Base-by-base conservation (phyloP, 176 grass and related monocot genomes). In the Lolium perenne region DNA sequence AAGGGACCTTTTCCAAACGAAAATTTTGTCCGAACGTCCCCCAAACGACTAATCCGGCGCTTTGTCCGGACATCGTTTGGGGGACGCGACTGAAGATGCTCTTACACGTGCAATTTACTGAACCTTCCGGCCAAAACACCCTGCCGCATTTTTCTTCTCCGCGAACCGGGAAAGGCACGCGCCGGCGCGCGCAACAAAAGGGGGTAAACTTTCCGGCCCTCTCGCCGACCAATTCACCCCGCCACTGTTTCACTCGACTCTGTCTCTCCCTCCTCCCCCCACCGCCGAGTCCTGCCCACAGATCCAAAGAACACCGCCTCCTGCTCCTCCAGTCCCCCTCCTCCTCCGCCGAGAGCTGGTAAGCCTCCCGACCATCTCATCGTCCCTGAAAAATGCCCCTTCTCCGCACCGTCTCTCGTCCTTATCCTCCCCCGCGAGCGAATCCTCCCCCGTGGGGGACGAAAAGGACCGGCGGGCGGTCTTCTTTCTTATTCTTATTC, bases 141-240 rank as follows among this genome's bases (percentile, higher is more conserved):
- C 23, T 8, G 23, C 76, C 79, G 23, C 45, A 12, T 64, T 66
- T 80, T 66, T 20, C 61, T 26, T 66, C 43, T 14, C 8, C 2
- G 61, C 8, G 17, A 49, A n/a, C 7, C 10, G 63, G 10, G 25
- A 82, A 82, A 50, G 40, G 43, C 57, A 46, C 43, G 7, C 41
- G 7, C 41, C 41, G 32, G 59, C 22, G 40, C 78, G 40, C 78
- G 60, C 59, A 22, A 58, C 51, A 60, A 83, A 47, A 73, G 51
- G 48, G 7, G 50, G 40, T 9, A 23, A n/a, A 15, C 67, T 59
- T 59, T 72, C 4, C 40, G 81, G 9, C 12, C 7, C 14, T 59
- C 81, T 73, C 67, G 32, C 81, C 53, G 65, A 82, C 66, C 20
- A 17, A 23, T 40, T 46, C 38, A 72, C 67, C 67, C 20, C 67